A percentile compares a stretch with the other conserved stretches of the same genome.
phyloP scores from a whole-genome alignment of 2,329 filamentous ascomycete genomes.

The Colletotrichum magnum region DNA sequence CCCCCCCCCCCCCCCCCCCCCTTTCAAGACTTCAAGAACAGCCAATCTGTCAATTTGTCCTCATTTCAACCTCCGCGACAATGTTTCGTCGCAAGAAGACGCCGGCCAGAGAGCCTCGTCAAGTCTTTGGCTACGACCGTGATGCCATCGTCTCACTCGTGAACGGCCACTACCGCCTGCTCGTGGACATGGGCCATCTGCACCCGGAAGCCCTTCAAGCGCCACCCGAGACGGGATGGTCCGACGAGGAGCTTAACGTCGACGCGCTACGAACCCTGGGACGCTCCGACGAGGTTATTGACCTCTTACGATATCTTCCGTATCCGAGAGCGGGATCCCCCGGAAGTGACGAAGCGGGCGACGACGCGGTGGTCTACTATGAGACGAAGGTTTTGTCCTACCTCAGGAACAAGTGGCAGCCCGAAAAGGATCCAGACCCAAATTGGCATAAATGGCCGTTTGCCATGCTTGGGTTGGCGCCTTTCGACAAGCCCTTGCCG shows the following conservation, averaged over 20 bases:
- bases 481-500: constrained; percentile 22
- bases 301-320: constrained; percentile 30
- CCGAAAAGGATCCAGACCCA: constrained; percentile 4
- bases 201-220: constrained; percentile 11
- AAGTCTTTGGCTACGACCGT: constrained; percentile 19
- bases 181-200: constrained; percentile 31
- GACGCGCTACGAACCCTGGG: constrained; percentile 20
- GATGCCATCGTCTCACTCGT: constrained; percentile 13
- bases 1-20: too few relatives aligned
- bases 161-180: constrained; percentile 27
- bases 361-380: constrained; percentile 20
- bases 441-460: constrained; percentile 19
- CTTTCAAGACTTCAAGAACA: too few relatives aligned
- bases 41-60: too few relatives aligned
- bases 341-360: constrained; percentile 1
- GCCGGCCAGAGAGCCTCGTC: constrained; percentile 7
- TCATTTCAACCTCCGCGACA: not conserved
- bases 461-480: constrained; percentile 15
- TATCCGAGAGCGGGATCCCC: constrained; percentile 16
- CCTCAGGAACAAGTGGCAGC: constrained; percentile 22
- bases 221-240: constrained; percentile 25
- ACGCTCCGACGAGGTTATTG: constrained; percentile 25
- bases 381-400: constrained; percentile 23
- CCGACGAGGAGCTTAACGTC: constrained; percentile 21
- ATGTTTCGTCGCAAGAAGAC: constrained; percentile 24